These are phyloP conservation scores for Vittaforma corneae DNA, from an alignment of 371 early-diverging fungal species.

Conservation along the genomic window DNA sequence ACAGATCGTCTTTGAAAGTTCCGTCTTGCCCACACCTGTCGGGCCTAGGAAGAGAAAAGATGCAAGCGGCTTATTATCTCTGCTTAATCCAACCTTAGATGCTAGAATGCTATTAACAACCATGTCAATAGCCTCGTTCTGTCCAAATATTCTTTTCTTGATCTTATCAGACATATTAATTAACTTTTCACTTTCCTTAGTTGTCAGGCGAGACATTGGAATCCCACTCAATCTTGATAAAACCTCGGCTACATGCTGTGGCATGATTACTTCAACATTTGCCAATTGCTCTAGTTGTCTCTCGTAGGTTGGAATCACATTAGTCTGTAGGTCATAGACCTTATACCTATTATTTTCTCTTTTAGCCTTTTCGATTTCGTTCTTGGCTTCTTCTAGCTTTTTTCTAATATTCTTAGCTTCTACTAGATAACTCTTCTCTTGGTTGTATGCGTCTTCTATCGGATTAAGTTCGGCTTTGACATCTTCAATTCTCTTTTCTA, in stretches of 20 bases:
- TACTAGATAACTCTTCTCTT: slow-evolving; percentile 48
- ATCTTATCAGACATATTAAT: slow-evolving; percentile 68
- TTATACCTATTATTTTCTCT: slow-evolving; percentile 48
- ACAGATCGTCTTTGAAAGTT: slow-evolving; percentile 75
- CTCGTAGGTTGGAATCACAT: slow-evolving; percentile 66
- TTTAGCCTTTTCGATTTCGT: slow-evolving; percentile 50
- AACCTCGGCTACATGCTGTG: slow-evolving; percentile 71
- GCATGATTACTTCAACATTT: slow-evolving; percentile 69
- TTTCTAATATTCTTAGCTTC: slow-evolving; percentile 47
- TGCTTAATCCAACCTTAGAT: slow-evolving; percentile 69
- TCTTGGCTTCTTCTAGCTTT: slow-evolving; percentile 54
- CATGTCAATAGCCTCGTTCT: slow-evolving; percentile 67
- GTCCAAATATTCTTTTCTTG: slow-evolving; percentile 68
- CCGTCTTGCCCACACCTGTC: slow-evolving; percentile 79
- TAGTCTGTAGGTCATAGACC: slow-evolving; percentile 62
- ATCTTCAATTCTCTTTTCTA: slow-evolving; percentile 40
- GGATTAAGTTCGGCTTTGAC: slow-evolving; percentile 40
- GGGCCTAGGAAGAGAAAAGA: slow-evolving; percentile 80
- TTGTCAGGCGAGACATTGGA: slow-evolving; percentile 67
- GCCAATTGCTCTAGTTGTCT: slow-evolving; percentile 63
- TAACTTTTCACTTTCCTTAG: slow-evolving; percentile 70
- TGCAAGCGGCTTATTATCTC: slow-evolving; percentile 69
- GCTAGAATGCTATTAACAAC: slow-evolving; percentile 69
- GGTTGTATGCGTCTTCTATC: slow-evolving; percentile 46
- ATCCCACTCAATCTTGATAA: slow-evolving; percentile 75